A percentile compares a stretch with the other conserved stretches of the same genome.
Evolutionary conservation across 192 early-diverging fungal genomes (phyloP).

Genomic region (Linnemannia exigua): DNA sequence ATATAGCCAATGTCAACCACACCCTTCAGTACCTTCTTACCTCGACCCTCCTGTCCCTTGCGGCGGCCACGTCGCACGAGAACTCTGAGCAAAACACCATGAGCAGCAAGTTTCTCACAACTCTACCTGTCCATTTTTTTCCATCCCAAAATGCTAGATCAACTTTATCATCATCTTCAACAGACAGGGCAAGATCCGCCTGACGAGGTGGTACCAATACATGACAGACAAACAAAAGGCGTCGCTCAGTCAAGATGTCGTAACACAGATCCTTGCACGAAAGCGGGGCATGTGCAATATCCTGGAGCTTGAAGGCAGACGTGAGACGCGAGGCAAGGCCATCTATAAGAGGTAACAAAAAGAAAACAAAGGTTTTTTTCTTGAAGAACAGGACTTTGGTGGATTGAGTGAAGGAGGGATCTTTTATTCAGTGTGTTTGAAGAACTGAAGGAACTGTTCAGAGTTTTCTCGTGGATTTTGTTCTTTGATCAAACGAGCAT

Average conservation of each 20-base stretch:
- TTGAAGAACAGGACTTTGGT: not conserved
- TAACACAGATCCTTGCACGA: constrained; percentile 63
- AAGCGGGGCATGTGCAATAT: constrained; percentile 69
- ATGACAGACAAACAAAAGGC: constrained; percentile 61
- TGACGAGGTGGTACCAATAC: constrained; percentile 62
- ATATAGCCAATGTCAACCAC: too few species aligned
- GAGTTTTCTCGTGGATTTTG: not conserved
- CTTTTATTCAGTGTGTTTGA: too few species aligned
- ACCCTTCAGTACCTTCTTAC: too few species aligned
- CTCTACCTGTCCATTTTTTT: not conserved
- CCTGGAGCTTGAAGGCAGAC: constrained; percentile 62
- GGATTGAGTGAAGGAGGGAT: too few species aligned
- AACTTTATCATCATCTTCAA: constrained; percentile 65
- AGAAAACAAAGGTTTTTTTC: not conserved
- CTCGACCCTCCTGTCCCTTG: too few species aligned
- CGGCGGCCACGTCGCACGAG: too few species aligned
- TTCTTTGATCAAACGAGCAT: not conserved
- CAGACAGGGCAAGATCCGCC: constrained; percentile 69
- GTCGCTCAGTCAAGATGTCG: constrained; percentile 57
- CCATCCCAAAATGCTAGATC: constrained; percentile 43
- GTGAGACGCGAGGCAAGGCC: constrained; percentile 56
- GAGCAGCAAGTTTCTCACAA: not conserved
- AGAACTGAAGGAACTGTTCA: not conserved
- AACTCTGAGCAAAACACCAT: not conserved
- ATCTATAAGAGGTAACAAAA: constrained; percentile 64